phyloP scores from a whole-genome alignment of 1,139 yeast species.

The Yamadazyma mexicana region DNA sequence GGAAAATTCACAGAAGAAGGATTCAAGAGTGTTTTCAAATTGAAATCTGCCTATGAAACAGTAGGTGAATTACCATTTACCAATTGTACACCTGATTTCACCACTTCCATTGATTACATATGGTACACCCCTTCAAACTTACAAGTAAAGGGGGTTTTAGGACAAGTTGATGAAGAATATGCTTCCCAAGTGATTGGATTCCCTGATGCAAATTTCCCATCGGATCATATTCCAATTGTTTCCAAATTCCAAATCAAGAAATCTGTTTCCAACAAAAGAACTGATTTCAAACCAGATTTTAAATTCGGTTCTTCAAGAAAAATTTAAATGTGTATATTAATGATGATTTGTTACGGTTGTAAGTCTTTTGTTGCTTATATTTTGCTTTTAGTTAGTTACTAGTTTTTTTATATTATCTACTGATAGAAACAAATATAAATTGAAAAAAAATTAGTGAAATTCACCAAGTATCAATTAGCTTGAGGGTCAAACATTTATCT shows the following conservation, averaged over 20 bases:
- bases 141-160: conserved; percentile 82
- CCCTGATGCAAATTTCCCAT: conserved; percentile 92
- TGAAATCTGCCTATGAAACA: conserved; percentile 81
- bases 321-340: conserved; percentile 29
- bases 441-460: background rate
- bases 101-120: conserved; percentile 90
- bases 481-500: too few species aligned
- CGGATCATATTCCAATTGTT: conserved; percentile 88
- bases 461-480: background rate
- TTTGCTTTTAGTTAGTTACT: conserved; percentile 1
- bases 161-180: conserved; percentile 79
- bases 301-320: conserved; percentile 52
- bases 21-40: conserved; percentile 73
- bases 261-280: conserved; percentile 27
- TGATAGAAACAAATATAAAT: background rate
- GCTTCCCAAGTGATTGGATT: conserved; percentile 79
- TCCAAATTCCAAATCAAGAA: conserved; percentile 75
- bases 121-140: conserved; percentile 86
- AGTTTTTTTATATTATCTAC: background rate
- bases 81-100: conserved; percentile 89
- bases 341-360: conserved; percentile 8
- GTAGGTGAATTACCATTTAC: conserved; percentile 93
- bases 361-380: conserved; percentile 4
- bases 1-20: conserved; percentile 92
- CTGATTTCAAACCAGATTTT: conserved; percentile 54